A percentile compares a stretch with the other conserved stretches of the same genome.
Evolutionary conservation across 192 early-diverging fungal genomes (phyloP).

Genomic region (Podila verticillata): DNA sequence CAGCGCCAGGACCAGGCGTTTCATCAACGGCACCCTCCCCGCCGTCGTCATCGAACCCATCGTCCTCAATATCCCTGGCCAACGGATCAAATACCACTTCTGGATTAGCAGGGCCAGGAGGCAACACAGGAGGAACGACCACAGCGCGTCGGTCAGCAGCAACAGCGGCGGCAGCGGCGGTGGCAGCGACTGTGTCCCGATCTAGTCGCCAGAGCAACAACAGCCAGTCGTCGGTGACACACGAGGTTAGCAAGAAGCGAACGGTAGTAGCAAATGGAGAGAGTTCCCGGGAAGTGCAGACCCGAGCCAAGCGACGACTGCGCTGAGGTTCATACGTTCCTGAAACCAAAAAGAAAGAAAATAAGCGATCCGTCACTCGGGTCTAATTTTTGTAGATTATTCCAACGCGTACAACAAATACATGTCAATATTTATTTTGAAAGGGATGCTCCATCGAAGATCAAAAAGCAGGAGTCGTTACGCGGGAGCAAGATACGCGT

Average conservation of each 20-base stretch:
- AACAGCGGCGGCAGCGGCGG: conserved; percentile 38
- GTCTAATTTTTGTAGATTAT: background rate
- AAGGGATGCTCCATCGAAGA: too few relatives aligned
- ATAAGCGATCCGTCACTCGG: background rate
- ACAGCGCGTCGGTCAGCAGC: conserved; percentile 43
- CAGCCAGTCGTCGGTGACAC: background rate
- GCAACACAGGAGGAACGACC: conserved; percentile 4
- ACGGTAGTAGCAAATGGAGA: background rate
- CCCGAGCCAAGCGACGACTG: conserved; percentile 40
- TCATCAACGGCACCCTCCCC: background rate
- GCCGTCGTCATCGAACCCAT: background rate
- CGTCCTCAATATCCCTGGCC: background rate
- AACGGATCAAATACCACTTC: conserved; percentile 1
- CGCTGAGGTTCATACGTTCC: background rate
- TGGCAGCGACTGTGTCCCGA: conserved; percentile 26
- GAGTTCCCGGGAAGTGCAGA: conserved; percentile 6
- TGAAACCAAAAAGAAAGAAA: background rate
- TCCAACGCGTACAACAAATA: too few relatives aligned
- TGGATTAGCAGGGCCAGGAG: background rate
- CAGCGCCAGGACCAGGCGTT: background rate
- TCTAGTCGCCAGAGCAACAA: conserved; percentile 15
- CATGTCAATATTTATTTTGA: too few relatives aligned
- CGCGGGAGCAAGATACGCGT: too few relatives aligned
- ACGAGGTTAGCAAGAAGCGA: conserved; percentile 22
- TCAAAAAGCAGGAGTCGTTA: too few relatives aligned